Percentiles rank a stretch among this genome's conserved stretches.
phyloP scores from a whole-genome alignment of 2,329 filamentous ascomycete genomes.

The Aureobasidium sp. region DNA sequence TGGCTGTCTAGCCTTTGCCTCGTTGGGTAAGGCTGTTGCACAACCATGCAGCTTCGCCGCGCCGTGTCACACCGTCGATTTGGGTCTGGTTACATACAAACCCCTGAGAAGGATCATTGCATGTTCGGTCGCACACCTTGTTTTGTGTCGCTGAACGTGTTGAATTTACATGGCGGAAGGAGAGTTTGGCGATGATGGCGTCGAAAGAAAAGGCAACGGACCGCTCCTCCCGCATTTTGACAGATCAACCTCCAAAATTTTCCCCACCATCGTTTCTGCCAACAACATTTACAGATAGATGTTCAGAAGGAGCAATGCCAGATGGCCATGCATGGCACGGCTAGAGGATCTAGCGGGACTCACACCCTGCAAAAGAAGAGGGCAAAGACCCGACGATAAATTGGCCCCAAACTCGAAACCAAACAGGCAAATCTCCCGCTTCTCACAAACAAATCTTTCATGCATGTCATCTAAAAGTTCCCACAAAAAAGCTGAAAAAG shows the following conservation, averaged over 20 bases:
- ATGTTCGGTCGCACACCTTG: conserved; percentile 1
- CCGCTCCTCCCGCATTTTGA: conserved; percentile 9
- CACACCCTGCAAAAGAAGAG: not conserved
- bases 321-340: not conserved
- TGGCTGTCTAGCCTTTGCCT: conserved; percentile 2
- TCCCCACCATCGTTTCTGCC: not conserved
- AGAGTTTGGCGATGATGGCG: not conserved
- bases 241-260: not conserved
- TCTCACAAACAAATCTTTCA: not conserved
- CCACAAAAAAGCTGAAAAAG: conserved; percentile 10
- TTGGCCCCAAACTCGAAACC: not conserved
- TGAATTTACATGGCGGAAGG: not conserved
- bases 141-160: not conserved
- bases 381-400: not conserved
- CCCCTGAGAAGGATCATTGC: conserved; percentile 11
- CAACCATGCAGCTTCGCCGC: conserved; percentile 11
- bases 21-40: conserved; percentile 12
- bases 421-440: conserved; percentile 5
- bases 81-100: not conserved
- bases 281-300: not conserved
- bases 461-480: conserved; percentile 9
- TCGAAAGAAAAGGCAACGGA: not conserved
- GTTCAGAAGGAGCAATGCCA: not conserved
- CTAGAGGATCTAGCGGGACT: not conserved
- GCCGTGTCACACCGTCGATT: conserved; percentile 10